phyloP scores from a whole-genome alignment of 345 rosid species.

The Gossypium bickii region DNA sequence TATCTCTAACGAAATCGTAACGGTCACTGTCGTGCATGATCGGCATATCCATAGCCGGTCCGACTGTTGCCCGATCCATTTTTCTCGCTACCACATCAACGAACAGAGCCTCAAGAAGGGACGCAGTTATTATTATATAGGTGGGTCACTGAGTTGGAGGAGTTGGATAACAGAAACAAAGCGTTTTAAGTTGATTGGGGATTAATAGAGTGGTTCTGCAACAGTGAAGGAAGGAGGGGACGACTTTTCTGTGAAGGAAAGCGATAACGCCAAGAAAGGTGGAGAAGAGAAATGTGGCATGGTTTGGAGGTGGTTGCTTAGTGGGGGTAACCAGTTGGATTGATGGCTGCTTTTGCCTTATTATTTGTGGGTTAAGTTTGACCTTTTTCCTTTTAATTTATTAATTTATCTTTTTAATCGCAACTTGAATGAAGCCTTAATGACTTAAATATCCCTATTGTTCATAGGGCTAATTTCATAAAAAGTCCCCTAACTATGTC shows the following conservation, averaged over 20 bases:
- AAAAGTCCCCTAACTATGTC: too few species aligned
- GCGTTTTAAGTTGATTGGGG: constrained; percentile 16
- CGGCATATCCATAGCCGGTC: constrained; percentile 82
- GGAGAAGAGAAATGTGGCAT: constrained; percentile 12
- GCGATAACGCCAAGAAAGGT: constrained; percentile 13
- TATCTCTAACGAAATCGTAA: constrained; percentile 78
- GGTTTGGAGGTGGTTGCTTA: not conserved
- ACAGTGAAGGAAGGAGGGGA: constrained; percentile 1
- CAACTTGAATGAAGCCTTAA: not conserved
- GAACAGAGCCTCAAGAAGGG: not conserved
- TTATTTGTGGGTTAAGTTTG: constrained; percentile 5
- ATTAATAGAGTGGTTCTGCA: not conserved
- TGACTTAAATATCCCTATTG: constrained; percentile 14
- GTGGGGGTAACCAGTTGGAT: not conserved
- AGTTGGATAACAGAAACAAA: not conserved
- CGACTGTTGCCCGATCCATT: constrained; percentile 53
- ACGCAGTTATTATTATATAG: not conserved
- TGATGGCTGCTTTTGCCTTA: not conserved
- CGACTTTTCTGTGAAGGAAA: constrained; percentile 6
- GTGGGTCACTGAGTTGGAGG: not conserved
- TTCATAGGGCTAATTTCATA: not conserved
- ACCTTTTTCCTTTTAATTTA: not conserved
- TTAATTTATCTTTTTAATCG: not conserved
- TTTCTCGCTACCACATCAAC: constrained; percentile 18
- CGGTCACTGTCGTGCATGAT: constrained; percentile 95